Percentiles rank a stretch among this genome's conserved stretches.
phyloP scores from a whole-genome alignment of 352 stramenopile genomes.

The Phytophthora pluvialis region DNA sequence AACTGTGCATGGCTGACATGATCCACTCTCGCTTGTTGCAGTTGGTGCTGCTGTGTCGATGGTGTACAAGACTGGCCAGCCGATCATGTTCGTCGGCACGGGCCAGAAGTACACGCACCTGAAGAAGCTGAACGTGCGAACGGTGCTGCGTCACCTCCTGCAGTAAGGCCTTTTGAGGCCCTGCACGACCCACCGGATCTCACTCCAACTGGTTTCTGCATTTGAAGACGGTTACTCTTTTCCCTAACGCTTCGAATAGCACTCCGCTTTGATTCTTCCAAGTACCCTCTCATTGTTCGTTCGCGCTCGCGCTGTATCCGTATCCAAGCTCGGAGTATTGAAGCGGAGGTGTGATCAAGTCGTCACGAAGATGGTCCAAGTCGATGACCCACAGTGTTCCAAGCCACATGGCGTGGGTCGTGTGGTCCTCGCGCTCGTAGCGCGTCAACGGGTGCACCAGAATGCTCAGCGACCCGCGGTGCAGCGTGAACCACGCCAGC shows the following conservation, averaged over 20 bases:
- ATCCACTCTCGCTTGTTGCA: constrained; percentile 29
- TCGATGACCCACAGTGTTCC: constrained; percentile 52
- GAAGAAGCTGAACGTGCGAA: constrained; percentile 96
- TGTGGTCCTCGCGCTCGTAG: constrained; percentile 63
- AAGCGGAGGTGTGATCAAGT: constrained; percentile 39
- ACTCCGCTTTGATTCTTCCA: constrained; percentile 17
- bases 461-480: constrained; percentile 64
- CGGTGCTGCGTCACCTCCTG: constrained; percentile 96
- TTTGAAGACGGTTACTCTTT: constrained; percentile 23
- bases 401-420: constrained; percentile 62
- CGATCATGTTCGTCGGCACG: constrained; percentile 99
- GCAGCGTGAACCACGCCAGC: constrained; percentile 70
- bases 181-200: constrained; percentile 7
- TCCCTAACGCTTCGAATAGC: constrained; percentile 31
- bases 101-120: constrained; percentile 99
- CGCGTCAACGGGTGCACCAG: constrained; percentile 72
- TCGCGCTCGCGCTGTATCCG: constrained; percentile 49
- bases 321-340: constrained; percentile 68
- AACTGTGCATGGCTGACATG: not conserved
- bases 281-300: constrained; percentile 17
- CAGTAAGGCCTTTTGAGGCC: constrained; percentile 52
- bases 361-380: constrained; percentile 38
- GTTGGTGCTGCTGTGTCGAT: constrained; percentile 99
- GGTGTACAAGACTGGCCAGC: constrained; percentile 98
- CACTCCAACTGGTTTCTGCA: constrained; percentile 25